A percentile compares a stretch with the other conserved stretches of the same genome.
These are phyloP conservation scores for Endocalyx cinctus DNA, from an alignment of 2,329 filamentous ascomycete species.

Conservation along the genomic window DNA sequence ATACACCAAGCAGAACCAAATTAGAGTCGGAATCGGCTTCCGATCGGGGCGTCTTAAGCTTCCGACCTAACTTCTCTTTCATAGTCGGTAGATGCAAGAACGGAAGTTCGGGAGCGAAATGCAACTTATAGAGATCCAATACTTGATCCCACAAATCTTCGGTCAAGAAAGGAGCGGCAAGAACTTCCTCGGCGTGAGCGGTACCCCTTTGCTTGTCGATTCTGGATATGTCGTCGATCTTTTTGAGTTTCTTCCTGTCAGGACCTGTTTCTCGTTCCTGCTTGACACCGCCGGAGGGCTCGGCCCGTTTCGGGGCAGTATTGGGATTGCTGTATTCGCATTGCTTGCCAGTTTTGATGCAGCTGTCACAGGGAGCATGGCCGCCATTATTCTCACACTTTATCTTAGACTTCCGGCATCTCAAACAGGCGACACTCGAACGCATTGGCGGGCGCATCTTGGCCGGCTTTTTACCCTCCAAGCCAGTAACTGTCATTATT, in stretches of 20 bases:
- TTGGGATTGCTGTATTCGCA: slow-evolving; percentile 62
- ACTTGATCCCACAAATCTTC: slow-evolving; percentile 63
- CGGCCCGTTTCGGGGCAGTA: slow-evolving; percentile 38
- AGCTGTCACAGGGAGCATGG: slow-evolving; percentile 68
- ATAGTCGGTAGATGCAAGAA: slow-evolving; percentile 67
- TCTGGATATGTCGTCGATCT: slow-evolving; percentile 38
- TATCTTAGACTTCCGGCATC: slow-evolving; percentile 76
- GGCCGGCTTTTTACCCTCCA: slow-evolving; percentile 37
- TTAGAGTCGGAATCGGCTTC: slow-evolving; percentile 44
- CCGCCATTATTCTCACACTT: slow-evolving; percentile 80
- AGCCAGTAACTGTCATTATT: slow-evolving; percentile 25
- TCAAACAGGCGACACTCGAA: slow-evolving; percentile 73
- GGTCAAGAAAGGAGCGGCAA: slow-evolving; percentile 59
- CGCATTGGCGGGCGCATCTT: slow-evolving; percentile 56
- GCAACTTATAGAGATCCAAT: slow-evolving; percentile 64
- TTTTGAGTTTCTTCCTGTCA: slow-evolving; percentile 46
- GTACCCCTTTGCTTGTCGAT: slow-evolving; percentile 32
- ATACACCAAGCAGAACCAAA: slow-evolving; percentile 59
- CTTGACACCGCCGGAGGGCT: slow-evolving; percentile 31
- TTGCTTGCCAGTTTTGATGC: slow-evolving; percentile 65
- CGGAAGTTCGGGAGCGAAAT: slow-evolving; percentile 68
- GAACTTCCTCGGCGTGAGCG: slow-evolving; percentile 50
- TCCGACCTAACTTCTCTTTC: slow-evolving; percentile 44
- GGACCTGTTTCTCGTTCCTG: slow-evolving; percentile 38
- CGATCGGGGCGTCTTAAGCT: slow-evolving; percentile 31